Conservation (phyloP, 441 rosid genomes). For the Erodium texanum region DNA sequence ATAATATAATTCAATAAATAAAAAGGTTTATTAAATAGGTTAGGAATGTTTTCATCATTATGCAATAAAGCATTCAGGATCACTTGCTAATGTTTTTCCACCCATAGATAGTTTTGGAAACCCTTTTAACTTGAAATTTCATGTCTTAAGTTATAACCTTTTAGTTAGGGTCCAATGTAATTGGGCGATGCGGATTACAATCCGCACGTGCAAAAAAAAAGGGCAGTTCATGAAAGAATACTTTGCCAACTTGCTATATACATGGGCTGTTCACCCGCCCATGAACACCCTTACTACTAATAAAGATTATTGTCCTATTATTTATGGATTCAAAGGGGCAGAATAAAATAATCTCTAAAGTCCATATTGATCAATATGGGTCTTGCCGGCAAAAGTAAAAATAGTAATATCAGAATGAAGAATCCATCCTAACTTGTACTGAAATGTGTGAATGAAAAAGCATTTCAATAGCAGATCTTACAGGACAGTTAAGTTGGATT, state of each 20-base stretch:
- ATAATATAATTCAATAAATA: conserved; percentile 4
- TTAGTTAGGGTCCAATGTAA: too few species aligned
- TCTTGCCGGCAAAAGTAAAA: conserved; percentile 17
- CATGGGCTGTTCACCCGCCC: too few species aligned
- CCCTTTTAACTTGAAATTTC: too few species aligned
- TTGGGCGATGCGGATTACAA: too few species aligned
- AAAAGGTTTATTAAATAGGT: not conserved
- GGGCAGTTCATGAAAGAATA: too few species aligned
- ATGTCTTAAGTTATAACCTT: too few species aligned
- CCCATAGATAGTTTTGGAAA: too few species aligned
- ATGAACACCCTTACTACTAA: not conserved
- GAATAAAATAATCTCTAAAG: conserved; percentile 16
- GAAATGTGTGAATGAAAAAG: not conserved
- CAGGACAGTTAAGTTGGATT: not conserved
- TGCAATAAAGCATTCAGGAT: too few species aligned
- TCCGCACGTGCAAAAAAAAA: too few species aligned
- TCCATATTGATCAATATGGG: conserved; percentile 15
- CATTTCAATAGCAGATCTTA: not conserved
- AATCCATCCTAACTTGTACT: not conserved
- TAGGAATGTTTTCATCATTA: too few species aligned
- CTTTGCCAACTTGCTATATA: too few species aligned
- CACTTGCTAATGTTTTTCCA: too few species aligned
- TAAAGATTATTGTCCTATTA: conserved; percentile 23
- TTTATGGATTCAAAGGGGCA: conserved; percentile 20
- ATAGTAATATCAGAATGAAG: not conserved